A percentile compares a stretch with the other conserved stretches of the same genome.
Conservation (phyloP, 345 rosid genomes). For the Clarkia xantiana region DNA sequence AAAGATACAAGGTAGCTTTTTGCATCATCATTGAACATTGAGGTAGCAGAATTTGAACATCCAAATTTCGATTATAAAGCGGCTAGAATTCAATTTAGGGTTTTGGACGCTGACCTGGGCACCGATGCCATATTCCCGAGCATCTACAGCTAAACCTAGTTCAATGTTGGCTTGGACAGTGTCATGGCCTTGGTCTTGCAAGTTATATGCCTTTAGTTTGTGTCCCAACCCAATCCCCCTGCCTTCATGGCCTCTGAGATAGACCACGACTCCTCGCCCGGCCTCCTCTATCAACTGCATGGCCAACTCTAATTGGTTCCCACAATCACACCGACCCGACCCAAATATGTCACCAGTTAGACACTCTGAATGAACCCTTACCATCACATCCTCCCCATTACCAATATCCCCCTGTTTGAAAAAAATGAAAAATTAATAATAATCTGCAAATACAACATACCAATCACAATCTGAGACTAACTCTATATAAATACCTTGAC, state of each 20-base stretch:
- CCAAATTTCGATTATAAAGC: too few relatives aligned
- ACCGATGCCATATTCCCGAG: slow-evolving; percentile 80
- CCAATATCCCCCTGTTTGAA: slow-evolving; percentile 50
- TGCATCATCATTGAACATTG: too few relatives aligned
- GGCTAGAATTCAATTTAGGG: too few relatives aligned
- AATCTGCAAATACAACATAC: neutral
- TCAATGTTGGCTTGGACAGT: slow-evolving; percentile 78
- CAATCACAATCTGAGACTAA: too few relatives aligned
- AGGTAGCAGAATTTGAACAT: too few relatives aligned
- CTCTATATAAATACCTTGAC: slow-evolving; percentile 35
- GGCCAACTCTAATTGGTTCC: slow-evolving; percentile 64
- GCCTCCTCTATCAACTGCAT: slow-evolving; percentile 59
- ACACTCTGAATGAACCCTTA: slow-evolving; percentile 85
- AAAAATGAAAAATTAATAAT: slow-evolving; percentile 1
- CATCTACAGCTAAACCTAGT: slow-evolving; percentile 72
- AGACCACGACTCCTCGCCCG: slow-evolving; percentile 60
- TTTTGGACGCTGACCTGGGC: slow-evolving; percentile 69
- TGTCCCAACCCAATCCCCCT: slow-evolving; percentile 89
- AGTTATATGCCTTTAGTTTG: slow-evolving; percentile 67
- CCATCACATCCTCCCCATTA: slow-evolving; percentile 67
- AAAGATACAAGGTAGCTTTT: too few relatives aligned
- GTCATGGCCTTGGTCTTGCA: slow-evolving; percentile 86
- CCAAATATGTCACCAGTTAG: slow-evolving; percentile 78
- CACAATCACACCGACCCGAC: slow-evolving; percentile 79
- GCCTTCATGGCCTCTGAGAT: slow-evolving; percentile 88